phyloP scores from a whole-genome alignment of 2,329 filamentous ascomycete species.

The Colletotrichum musae region DNA sequence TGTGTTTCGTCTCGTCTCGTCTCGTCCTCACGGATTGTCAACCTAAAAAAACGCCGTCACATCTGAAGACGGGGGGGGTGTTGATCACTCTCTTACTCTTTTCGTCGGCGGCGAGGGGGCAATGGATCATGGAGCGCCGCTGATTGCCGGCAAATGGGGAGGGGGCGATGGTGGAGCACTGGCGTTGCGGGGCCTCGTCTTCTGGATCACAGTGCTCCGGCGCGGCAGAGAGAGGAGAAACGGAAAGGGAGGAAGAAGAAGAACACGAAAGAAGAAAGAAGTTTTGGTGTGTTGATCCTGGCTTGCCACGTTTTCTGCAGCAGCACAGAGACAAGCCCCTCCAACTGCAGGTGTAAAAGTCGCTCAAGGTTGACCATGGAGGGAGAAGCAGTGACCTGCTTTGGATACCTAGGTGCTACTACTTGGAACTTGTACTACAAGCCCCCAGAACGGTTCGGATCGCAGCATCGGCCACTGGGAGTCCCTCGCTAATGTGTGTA shows the following conservation, averaged over 20 bases:
- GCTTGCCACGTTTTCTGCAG: slow-evolving; percentile 37
- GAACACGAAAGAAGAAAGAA: not conserved
- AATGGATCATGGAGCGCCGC: slow-evolving; percentile 1
- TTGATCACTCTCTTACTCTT: not conserved
- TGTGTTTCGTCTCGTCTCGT: slow-evolving; percentile 25
- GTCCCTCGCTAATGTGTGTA: not conserved
- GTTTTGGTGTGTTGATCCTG: slow-evolving; percentile 18
- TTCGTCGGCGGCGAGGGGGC: not conserved
- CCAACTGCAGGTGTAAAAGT: slow-evolving; percentile 1
- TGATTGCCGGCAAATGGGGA: slow-evolving; percentile 17
- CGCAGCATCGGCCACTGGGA: not conserved
- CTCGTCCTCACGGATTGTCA: slow-evolving; percentile 22
- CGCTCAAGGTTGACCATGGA: slow-evolving; percentile 5
- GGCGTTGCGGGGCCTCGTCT: no score
- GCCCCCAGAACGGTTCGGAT: not conserved
- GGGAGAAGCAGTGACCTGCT: not conserved
- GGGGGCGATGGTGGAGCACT: not conserved
- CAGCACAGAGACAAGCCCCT: not conserved
- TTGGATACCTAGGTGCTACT: not conserved
- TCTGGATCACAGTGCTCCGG: no score
- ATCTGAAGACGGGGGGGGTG: not conserved
- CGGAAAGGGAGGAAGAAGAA: not conserved
- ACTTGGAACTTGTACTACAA: not conserved
- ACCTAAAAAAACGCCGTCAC: slow-evolving; percentile 15
- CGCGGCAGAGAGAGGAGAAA: no score